Base-by-base conservation (phyloP, 2,329 filamentous ascomycete genomes). In the Cryphonectria parasitica region DNA sequence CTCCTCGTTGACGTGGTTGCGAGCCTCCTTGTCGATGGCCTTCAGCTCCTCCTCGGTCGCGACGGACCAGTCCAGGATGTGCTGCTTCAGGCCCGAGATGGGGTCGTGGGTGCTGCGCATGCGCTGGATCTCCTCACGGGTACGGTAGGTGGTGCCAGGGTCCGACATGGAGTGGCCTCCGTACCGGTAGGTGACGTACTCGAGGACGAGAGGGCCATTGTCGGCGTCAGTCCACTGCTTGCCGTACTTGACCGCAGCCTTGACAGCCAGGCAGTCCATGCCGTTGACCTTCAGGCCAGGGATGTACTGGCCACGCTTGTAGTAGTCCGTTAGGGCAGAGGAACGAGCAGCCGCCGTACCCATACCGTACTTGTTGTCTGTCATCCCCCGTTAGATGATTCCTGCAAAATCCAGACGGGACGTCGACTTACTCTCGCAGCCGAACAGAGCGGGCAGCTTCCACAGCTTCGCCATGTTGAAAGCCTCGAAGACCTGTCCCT, bases 401-500 rank as follows among this genome's bases (percentile, higher is more conserved):
- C 3, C 52, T 45, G 56, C 41, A 34, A 10, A 17, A 62, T 8
- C 54, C 54, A 10, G 28, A 10, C 19, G 49, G 34, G n/a, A 52
- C 31, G 3, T 36, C 28, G 39, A 89, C 94, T 82, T 86, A 97
- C 95, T 99, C 88, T 99, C 96, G 83, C 96, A 99, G 77, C 94
- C 95, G 80, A 99, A 99, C 76, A 99, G 92, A 76, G 95, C 90
- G 69, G 96, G 96, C 64, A 99, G 87, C 78, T 96, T 95, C 96
- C 96, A 99, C 76, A 99, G 91, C 89, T 98, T 98, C 74, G 96
- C 96, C 96, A 99, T 99, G 91, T 99, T 99, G 90, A 97, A 99
- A 73, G 96, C 95, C 88, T 99, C 96, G 79, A 99, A 99, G 77
- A 99, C 96, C 85, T 99, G 96, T 75, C 96, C 96, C 88, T 99